These are phyloP conservation scores for Cetraspora pellucida DNA, from an alignment of 192 early-diverging fungal species.

Conservation along the genomic window DNA sequence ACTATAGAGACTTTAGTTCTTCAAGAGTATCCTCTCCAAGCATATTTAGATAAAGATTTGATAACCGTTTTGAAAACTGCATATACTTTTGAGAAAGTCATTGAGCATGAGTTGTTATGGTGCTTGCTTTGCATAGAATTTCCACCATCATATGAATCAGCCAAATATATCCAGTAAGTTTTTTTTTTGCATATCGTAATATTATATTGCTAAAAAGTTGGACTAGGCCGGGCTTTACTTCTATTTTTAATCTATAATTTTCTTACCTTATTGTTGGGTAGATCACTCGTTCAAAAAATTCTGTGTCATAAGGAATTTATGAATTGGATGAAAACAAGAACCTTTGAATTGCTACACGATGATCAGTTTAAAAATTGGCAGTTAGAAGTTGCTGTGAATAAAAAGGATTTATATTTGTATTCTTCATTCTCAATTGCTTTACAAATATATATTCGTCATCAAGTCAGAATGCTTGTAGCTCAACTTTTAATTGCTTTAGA, in stretches of 20 bases:
- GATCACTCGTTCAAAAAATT: slow-evolving; percentile 1
- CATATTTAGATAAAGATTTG: slow-evolving; percentile 5
- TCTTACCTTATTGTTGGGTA: background rate
- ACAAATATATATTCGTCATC: background rate
- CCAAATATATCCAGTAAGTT: slow-evolving; percentile 19
- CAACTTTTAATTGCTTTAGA: slow-evolving; percentile 31
- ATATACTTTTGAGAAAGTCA: slow-evolving; percentile 23
- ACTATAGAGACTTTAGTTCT: slow-evolving; percentile 19
- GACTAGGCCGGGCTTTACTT: too few species aligned
- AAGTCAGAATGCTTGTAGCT: slow-evolving; percentile 26
- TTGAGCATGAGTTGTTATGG: slow-evolving; percentile 27
- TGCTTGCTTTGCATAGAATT: slow-evolving; percentile 32
- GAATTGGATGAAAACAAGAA: slow-evolving; percentile 4
- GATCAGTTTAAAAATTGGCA: slow-evolving; percentile 16
- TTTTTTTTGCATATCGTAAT: too few species aligned
- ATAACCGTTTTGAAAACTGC: background rate
- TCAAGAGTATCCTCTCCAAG: slow-evolving; percentile 8
- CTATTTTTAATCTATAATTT: too few species aligned
- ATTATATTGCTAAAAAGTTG: too few species aligned
- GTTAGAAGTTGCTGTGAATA: slow-evolving; percentile 22
- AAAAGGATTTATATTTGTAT: slow-evolving; percentile 11
- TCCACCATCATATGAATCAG: background rate
- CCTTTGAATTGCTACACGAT: slow-evolving; percentile 11
- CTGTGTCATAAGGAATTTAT: slow-evolving; percentile 1
- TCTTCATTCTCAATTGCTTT: slow-evolving; percentile 29